Evolutionary conservation across 1,284 basidiomycete genomes (phyloP), one percentile per base, ranked within the genome.

Genomic region (Ustilago crameri): DNA sequence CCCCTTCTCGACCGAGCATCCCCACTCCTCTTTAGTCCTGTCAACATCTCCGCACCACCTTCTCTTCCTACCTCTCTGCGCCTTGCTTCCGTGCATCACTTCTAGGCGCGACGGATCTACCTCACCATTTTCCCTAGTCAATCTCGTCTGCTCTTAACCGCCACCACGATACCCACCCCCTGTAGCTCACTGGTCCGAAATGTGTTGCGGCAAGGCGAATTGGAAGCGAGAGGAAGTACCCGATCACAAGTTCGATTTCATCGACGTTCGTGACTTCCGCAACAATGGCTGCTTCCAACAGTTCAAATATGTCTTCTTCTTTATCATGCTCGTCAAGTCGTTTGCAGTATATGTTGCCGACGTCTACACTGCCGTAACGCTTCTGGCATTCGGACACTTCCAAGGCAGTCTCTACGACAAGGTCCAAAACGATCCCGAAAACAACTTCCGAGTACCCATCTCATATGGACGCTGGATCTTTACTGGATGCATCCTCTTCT

Each of bases 221-320:
- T 97, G 94, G 95, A 98, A 98, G 87, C 89, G 95, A 82, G 95
- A 98, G 87, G 89, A 92, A 78, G 95, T 98, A 44, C 93, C 92
- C 59, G 95, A 98, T 86, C 95, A 98, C 86, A 98, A 98, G 94
- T 98, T 97, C 83, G 95, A 98, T 87, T 98, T 97, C 83, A 89
- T 98, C 83, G 93, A 97, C 84, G 91, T 91, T 26, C 88, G 89
- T 59, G 95, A 98, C 82, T 98, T 95, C 85, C 90, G 90, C 67
- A 90, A 93, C 85, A 91, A 91, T 85, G 89, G 91, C 71, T 91
- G 90, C 83, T 86, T 89, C 69, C 94, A 93, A 86, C 90, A 94
- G 45, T 84, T 93, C 81, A 95, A 93, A 83, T 98, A 98, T 84
- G 84, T 92, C 60, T 93, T 91, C 88, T 86, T 96, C 69, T 98